phyloP scores from a whole-genome alignment of 768 basidiomycete genomes.

The Xanthoconium purpureum region DNA sequence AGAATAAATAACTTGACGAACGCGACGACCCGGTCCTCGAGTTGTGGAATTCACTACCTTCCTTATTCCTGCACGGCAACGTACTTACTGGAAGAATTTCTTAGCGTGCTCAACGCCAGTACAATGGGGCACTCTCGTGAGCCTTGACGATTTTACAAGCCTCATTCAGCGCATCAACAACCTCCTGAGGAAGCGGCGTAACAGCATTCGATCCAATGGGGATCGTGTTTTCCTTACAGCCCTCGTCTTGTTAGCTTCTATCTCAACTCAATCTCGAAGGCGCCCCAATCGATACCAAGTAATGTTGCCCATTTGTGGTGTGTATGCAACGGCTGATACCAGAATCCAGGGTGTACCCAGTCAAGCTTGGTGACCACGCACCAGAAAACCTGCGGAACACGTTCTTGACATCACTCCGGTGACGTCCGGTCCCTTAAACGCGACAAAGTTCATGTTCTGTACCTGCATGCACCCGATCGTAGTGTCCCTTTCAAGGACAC shows the following conservation, averaged over 20 bases:
- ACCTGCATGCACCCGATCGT: conserved; percentile 60
- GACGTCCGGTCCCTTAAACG: conserved; percentile 43
- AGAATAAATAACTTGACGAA: too few relatives aligned
- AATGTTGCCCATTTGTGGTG: not conserved
- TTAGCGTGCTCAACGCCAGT: conserved; percentile 34
- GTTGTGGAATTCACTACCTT: too few relatives aligned
- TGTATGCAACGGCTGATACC: not conserved
- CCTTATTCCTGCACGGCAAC: too few relatives aligned
- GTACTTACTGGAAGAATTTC: too few relatives aligned
- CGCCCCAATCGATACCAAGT: conserved; percentile 51
- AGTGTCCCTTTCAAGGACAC: conserved; percentile 57
- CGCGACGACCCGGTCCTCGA: too few relatives aligned
- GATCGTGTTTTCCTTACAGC: not conserved
- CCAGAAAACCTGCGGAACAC: conserved; percentile 41
- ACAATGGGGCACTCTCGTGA: conserved; percentile 32
- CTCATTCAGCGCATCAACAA: conserved; percentile 49
- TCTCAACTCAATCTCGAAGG: conserved; percentile 39
- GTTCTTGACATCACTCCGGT: conserved; percentile 45
- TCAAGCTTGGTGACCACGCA: conserved; percentile 40
- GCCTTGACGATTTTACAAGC: conserved; percentile 41
- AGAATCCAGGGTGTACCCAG: conserved; percentile 38
- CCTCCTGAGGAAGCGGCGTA: conserved; percentile 41
- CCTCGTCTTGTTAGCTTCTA: conserved; percentile 30
- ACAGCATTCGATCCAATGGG: not conserved
- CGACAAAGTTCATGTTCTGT: conserved; percentile 49